A percentile compares a stretch with the other conserved stretches of the same genome.
phyloP scores from a whole-genome alignment of 306 rosid species.

The Cucurbita maxima region DNA sequence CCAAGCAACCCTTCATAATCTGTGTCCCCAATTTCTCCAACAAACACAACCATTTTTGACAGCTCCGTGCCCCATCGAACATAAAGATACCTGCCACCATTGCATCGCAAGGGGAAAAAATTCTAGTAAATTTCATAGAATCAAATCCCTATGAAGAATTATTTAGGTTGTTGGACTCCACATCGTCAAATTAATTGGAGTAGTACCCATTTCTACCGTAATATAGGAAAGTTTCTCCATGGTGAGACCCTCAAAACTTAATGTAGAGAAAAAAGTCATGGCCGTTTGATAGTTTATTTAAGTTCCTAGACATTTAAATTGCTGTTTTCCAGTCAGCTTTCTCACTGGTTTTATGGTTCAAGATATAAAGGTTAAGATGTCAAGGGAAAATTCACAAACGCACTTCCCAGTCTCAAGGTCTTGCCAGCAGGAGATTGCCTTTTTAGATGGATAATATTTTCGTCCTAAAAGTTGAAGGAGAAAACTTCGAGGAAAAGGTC shows the following conservation, averaged over 20 bases:
- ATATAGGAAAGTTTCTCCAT: not conserved
- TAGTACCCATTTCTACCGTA: too few species aligned
- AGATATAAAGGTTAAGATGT: not conserved
- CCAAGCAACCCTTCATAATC: constrained; percentile 93
- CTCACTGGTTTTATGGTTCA: not conserved
- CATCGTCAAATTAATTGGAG: too few species aligned
- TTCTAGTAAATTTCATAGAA: too few species aligned
- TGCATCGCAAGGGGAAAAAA: too few species aligned
- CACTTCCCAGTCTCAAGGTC: not conserved
- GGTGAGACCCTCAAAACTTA: not conserved
- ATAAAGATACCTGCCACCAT: constrained; percentile 48
- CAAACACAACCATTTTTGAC: constrained; percentile 84
- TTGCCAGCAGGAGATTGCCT: too few species aligned
- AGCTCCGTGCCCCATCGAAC: constrained; percentile 94
- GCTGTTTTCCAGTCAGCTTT: not conserved
- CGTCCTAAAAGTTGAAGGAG: not conserved
- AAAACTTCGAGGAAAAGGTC: not conserved
- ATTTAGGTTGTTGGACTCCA: too few species aligned
- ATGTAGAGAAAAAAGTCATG: not conserved
- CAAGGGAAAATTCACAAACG: not conserved
- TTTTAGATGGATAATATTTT: too few species aligned
- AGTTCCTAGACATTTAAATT: not conserved
- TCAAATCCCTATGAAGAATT: too few species aligned
- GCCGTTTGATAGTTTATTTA: not conserved
- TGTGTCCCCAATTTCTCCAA: constrained; percentile 88